These are phyloP conservation scores for Yamadazyma sp. DNA, from an alignment of 1,139 yeast genomes.

Conservation along the genomic window DNA sequence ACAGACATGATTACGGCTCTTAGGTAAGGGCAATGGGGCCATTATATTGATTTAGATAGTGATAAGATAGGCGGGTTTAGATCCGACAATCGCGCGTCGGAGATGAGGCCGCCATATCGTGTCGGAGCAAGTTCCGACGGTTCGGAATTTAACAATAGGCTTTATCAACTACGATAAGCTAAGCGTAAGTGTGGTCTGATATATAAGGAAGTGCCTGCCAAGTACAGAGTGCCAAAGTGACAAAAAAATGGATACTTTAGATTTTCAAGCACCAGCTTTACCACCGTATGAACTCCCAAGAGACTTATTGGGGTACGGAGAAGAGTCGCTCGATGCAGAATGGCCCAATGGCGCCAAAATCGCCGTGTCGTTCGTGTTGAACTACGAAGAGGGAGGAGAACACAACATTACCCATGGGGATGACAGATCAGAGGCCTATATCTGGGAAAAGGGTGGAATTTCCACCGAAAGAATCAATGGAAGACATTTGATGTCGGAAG, in stretches of 20 bases:
- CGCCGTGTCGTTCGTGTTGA: conserved; percentile 15
- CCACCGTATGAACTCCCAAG: conserved; percentile 19
- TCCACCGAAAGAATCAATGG: conserved; percentile 12
- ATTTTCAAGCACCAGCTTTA: conserved; percentile 11
- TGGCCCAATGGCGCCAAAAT: conserved; percentile 18
- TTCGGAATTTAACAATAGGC: no score
- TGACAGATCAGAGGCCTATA: conserved; percentile 21
- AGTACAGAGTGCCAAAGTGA: no score
- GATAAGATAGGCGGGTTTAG: no score
- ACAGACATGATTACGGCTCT: conserved; percentile 10
- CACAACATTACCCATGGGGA: conserved; percentile 15
- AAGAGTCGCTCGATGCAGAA: conserved; percentile 14
- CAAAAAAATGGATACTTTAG: conserved; percentile 12
- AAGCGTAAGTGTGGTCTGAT: no score
- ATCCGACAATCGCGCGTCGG: no score
- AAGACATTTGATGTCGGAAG: conserved; percentile 23
- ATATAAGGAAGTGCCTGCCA: no score
- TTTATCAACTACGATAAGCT: no score
- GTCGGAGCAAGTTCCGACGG: no score
- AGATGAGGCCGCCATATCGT: not conserved
- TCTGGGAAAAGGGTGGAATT: conserved; percentile 25
- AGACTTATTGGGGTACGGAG: conserved; percentile 16
- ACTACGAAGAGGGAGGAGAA: conserved; percentile 30
- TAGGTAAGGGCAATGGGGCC: not conserved
- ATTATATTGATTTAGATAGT: not conserved